Evolutionary conservation across 2,329 filamentous ascomycete genomes (phyloP), one percentile per base, ranked within the genome.

Genomic region (Dactylella cylindrospora): DNA sequence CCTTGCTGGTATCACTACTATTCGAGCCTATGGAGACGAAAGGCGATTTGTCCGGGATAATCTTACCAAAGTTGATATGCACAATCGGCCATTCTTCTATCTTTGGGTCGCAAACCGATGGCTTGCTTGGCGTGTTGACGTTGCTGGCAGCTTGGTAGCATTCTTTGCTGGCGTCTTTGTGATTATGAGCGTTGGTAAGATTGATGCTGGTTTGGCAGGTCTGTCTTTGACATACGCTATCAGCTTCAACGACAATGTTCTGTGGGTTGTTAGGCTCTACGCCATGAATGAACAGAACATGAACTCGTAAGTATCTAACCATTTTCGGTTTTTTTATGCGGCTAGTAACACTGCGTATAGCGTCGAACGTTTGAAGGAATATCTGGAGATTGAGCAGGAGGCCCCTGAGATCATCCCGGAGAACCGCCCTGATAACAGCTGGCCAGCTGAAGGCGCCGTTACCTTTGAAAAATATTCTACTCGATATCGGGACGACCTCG

Each of bases 211-310:
- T 66, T 87, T 90, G 41, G 93, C 91, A 25, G 93, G 93, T 76
- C 81, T 98, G 65, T 95, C 93, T 3, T 77, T 98, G 69, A 95
- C 89, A 44, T 98, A 98, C 70, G 93, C 93, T 12, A 88, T 98
- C 67, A 91, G 88, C 1, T 98, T 98, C 70, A 95, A 90, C 0
- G 93, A 98, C 73, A 97, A 95, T 67, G 86, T 98, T 5, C 76
- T 98, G 13, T 98, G 93, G 93, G 84, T 97, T 51, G 90, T 98
- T 23, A 85, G 93, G 39, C 79, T 96, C 10, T 98, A 98, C 72
- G 86, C 90, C 0, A 83, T 88, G 71, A 96, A 97, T 70, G 93
- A 98, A 75, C 93, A 98, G 74, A 97, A 96, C 74, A 97, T 98
- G 93, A 98, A 98, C 74, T 91, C 91, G 2, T 67, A 59, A 66